A percentile compares a stretch with the other conserved stretches of the same genome.
phyloP scores from a whole-genome alignment of 2,329 filamentous ascomycete species.

The Lasiodiplodia gonubiensis region DNA sequence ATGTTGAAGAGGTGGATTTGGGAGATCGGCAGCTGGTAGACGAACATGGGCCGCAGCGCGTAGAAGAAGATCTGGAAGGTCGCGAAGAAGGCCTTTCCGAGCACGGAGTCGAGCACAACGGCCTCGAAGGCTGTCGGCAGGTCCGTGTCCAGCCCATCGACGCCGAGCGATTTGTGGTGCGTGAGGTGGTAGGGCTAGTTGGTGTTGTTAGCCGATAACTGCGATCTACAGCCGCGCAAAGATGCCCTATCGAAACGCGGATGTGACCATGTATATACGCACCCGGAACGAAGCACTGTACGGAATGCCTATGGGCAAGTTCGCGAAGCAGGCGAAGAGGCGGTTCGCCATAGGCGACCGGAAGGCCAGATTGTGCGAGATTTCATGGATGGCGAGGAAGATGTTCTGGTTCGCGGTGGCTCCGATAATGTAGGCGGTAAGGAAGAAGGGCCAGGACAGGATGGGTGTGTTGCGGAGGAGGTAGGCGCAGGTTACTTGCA shows the following conservation, averaged over 20 bases:
- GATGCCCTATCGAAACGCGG: background rate
- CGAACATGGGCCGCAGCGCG: slow-evolving; percentile 90
- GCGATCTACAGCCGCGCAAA: too few relatives aligned
- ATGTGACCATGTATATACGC: slow-evolving; percentile 42
- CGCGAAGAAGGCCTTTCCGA: slow-evolving; percentile 98
- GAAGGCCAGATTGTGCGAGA: slow-evolving; percentile 97
- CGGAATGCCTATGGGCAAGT: slow-evolving; percentile 92
- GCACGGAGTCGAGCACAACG: slow-evolving; percentile 88
- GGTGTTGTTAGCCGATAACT: slow-evolving; percentile 32
- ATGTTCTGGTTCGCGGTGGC: slow-evolving; percentile 98
- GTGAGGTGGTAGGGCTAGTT: slow-evolving; percentile 92
- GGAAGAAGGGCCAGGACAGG: slow-evolving; percentile 82
- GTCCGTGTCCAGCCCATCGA: slow-evolving; percentile 94
- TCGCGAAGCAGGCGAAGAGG: slow-evolving; percentile 88
- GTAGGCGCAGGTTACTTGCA: slow-evolving; percentile 81
- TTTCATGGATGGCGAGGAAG: slow-evolving; percentile 98
- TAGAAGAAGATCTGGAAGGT: slow-evolving; percentile 99
- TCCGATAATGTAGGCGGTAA: slow-evolving; percentile 86
- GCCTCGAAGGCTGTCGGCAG: slow-evolving; percentile 91
- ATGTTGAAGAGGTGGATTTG: slow-evolving; percentile 85
- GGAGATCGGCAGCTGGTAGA: slow-evolving; percentile 89
- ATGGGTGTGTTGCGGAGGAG: slow-evolving; percentile 77
- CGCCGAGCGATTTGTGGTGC: slow-evolving; percentile 97
- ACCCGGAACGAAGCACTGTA: slow-evolving; percentile 96
- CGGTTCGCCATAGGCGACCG: slow-evolving; percentile 79